Percentiles rank a stretch among this genome's conserved stretches.
Evolutionary conservation across 768 basidiomycete genomes (phyloP).

Genomic region (Boletus pseudo-olivaceus): DNA sequence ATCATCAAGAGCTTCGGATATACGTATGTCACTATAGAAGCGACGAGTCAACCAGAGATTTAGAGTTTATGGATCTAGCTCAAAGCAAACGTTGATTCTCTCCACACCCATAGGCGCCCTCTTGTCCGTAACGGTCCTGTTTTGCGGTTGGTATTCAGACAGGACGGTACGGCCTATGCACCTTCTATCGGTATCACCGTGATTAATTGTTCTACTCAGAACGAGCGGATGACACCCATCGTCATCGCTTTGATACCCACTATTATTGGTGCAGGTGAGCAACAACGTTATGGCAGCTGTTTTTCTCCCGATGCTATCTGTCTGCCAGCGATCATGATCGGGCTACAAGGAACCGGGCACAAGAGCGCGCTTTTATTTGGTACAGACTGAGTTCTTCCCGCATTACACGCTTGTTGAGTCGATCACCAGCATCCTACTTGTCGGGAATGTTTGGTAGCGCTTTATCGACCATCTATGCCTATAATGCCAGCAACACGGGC

Average conservation of each 20-base stretch:
- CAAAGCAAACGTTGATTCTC: constrained; percentile 58
- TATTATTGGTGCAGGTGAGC: constrained; percentile 50
- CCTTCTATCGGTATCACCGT: not conserved
- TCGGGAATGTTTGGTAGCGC: constrained; percentile 58
- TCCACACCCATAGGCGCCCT: constrained; percentile 55
- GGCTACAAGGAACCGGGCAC: constrained; percentile 43
- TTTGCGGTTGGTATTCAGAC: constrained; percentile 65
- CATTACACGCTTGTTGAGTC: not conserved
- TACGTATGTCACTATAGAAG: constrained; percentile 38
- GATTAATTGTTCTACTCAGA: constrained; percentile 26
- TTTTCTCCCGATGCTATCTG: not conserved
- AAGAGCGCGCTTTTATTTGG: constrained; percentile 58
- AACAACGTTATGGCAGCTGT: not conserved
- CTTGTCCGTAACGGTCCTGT: constrained; percentile 43
- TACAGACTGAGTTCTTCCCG: constrained; percentile 15
- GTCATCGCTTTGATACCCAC: constrained; percentile 56
- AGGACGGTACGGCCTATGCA: constrained; percentile 41
- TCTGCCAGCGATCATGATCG: constrained; percentile 47
- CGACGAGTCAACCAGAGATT: not conserved
- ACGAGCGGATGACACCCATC: constrained; percentile 60
- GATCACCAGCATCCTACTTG: constrained; percentile 43
- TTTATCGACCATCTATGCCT: constrained; percentile 58
- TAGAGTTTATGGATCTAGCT: constrained; percentile 32
- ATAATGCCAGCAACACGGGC: constrained; percentile 60
- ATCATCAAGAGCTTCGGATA: constrained; percentile 65